phyloP scores from a whole-genome alignment of 2,329 filamentous ascomycete genomes.

The Sphaerulina vaccinii region DNA sequence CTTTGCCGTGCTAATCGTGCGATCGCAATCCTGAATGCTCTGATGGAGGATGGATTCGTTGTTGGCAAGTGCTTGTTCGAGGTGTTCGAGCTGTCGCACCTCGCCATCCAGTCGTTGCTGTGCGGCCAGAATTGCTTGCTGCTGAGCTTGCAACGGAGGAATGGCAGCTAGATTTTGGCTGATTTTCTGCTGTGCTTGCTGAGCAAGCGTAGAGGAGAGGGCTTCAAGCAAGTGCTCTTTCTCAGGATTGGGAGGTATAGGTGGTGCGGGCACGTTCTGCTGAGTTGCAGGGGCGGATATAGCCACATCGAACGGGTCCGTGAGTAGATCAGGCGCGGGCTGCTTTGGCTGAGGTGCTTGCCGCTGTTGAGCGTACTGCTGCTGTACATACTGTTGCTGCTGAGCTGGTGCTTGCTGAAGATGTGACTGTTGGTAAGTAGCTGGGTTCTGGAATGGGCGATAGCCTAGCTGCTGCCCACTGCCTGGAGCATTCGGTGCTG shows the following conservation, averaged over 20 bases:
- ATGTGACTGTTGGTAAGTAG: slow-evolving; percentile 11
- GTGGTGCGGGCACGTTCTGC: slow-evolving; percentile 64
- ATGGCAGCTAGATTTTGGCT: slow-evolving; percentile 73
- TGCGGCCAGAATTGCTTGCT: slow-evolving; percentile 70
- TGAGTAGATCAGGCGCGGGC: slow-evolving; percentile 57
- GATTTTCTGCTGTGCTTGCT: slow-evolving; percentile 67
- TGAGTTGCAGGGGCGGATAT: slow-evolving; percentile 50
- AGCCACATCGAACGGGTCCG: slow-evolving; percentile 61
- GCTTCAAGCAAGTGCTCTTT: slow-evolving; percentile 83
- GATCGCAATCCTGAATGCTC: slow-evolving; percentile 74
- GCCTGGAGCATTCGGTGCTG: no score
- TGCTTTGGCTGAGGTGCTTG: slow-evolving; percentile 29
- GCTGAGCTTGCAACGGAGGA: slow-evolving; percentile 74
- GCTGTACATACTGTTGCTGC: slow-evolving; percentile 20
- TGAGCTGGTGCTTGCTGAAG: slow-evolving; percentile 12
- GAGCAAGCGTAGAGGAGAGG: slow-evolving; percentile 67
- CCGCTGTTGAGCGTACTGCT: slow-evolving; percentile 14
- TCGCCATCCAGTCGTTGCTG: slow-evolving; percentile 71
- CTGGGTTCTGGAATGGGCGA: neutral
- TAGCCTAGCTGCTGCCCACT: no score
- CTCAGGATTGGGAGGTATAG: slow-evolving; percentile 92
- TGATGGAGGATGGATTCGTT: slow-evolving; percentile 79
- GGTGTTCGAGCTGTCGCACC: slow-evolving; percentile 65
- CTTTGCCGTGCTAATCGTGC: slow-evolving; percentile 70
- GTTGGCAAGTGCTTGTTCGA: slow-evolving; percentile 68